Base-by-base conservation (phyloP, 305 asterid genomes). In the Rubia peregrina region DNA sequence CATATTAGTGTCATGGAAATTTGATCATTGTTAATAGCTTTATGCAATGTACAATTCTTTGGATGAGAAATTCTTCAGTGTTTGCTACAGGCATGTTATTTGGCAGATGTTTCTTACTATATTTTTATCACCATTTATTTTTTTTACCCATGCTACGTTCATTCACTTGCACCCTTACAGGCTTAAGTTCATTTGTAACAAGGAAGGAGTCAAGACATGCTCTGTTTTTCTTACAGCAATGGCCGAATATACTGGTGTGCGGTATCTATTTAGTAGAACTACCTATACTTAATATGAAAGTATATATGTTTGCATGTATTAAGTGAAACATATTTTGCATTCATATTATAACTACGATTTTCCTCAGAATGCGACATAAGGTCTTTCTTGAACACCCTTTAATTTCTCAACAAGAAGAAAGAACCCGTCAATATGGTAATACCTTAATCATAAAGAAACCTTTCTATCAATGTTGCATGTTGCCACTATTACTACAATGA, bases 371-470 rank as follows among this genome's bases (percentile, higher is more conserved):
- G 26, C 26, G 26, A 24, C 1, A 24, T 24, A 24, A 24, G 26
- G 26, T 24, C 26, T 24, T 24, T 24, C 26, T 24, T 24, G 26
- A 24, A 24, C 26, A 24, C 26, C 40, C 90, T 94, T 84, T 98
- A 94, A 82, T 94, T 90, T 84, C 96, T 94, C 77, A 79, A 90
- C 90, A 91, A 86, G 85, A 91, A 85, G 85, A 86, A 87, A 80
- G 95, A 91, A 80, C 64, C 71, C 72, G 94, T 94, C 70, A 90
- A 94, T 64, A 76, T 83, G 95, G 99, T 94, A 89, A 12, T 38
- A 22, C 60, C 42, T 63, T 49, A 59, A 72, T 69, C 72, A 42
- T 70, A 2, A 61, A 51, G 7, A 62, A 67, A 65, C 65, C 71
- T 24, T 70, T 14, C 71, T 41, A 43, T 71, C 67, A 24, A 63